Evolutionary conservation across 140 eudicot species (phyloP), one percentile per base, ranked within the genome.

Genomic region (Bidens hawaiensis): DNA sequence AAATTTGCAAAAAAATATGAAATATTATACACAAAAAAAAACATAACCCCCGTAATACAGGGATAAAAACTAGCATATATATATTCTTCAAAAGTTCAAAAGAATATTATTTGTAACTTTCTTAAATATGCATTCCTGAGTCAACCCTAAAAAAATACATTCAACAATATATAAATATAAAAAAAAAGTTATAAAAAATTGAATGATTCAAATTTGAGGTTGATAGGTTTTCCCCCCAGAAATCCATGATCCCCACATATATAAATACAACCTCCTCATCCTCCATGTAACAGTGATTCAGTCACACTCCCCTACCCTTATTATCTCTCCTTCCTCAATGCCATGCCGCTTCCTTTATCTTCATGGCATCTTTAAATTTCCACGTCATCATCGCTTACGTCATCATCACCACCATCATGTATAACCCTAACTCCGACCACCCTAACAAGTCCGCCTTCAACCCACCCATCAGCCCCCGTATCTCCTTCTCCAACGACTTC

Each of bases 401-500:
- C n/a, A n/a, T n/a, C n/a, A n/a, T n/a, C n/a, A n/a, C n/a, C n/a
- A n/a, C n/a, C 18, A 62, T 10, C 25, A 72, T 71, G 76, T 71
- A 61, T 41, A 70, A 69, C 64, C 78, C 67, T 41, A 71, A 74
- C 83, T 70, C 80, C 70, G 77, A 71, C 72, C 79, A 68, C 66
- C 64, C 72, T 59, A 70, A n/a, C n/a, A n/a, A 46, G 22, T 47
- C 74, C 53, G 4, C 67, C 38, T 33, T 54, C 15, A 45, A 68
- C 48, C 60, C 74, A 30, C 69, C 82, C 28, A 78, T 80, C 68
- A 86, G 83, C 76, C 96, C 96, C 6, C 76, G 96, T 23, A 87
- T 87, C 49, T 87, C 96, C 10, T 87, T 87, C 73, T 87, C 96
- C 34, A 80, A 81, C 33, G 96, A 87, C 54, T 87, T 87, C 69